Evolutionary conservation across 1,284 basidiomycete genomes (phyloP).

Genomic region (Porodaedalea pini): DNA sequence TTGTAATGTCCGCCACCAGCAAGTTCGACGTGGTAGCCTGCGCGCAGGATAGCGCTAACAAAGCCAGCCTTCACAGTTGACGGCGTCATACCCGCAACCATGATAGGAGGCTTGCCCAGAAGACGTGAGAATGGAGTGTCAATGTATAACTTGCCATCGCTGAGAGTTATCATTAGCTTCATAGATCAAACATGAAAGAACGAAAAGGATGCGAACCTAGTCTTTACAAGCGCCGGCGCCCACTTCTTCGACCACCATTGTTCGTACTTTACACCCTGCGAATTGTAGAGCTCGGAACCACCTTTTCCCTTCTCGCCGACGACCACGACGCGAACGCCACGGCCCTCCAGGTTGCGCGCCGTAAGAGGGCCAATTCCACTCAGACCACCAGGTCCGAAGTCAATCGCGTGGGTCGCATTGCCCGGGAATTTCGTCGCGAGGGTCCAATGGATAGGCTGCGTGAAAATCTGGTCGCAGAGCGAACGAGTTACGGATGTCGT

Average conservation of each 20-base stretch:
- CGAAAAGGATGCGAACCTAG: conserved; percentile 52
- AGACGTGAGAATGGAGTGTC: conserved; percentile 97
- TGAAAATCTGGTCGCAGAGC: conserved; percentile 92
- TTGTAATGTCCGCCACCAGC: conserved; percentile 99
- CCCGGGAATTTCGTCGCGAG: conserved; percentile 87
- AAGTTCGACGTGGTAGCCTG: conserved; percentile 94
- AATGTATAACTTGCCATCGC: conserved; percentile 86
- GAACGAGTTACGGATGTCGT: conserved; percentile 72
- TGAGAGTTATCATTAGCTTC: conserved; percentile 30
- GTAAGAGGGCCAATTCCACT: conserved; percentile 93
- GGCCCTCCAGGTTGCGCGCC: conserved; percentile 86
- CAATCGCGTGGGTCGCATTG: conserved; percentile 89
- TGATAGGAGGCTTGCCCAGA: conserved; percentile 93
- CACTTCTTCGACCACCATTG: conserved; percentile 91
- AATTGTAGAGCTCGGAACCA: conserved; percentile 80
- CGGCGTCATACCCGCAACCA: conserved; percentile 99
- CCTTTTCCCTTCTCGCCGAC: conserved; percentile 84
- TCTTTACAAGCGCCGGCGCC: conserved; percentile 83
- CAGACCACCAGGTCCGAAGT: conserved; percentile 93
- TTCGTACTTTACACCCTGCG: conserved; percentile 68
- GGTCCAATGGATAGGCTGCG: conserved; percentile 88
- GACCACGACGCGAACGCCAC: conserved; percentile 86
- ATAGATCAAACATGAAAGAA: not conserved
- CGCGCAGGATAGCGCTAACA: conserved; percentile 87
- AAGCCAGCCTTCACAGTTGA: conserved; percentile 91